Percentiles rank a stretch among this genome's conserved stretches.
phyloP scores from a whole-genome alignment of 2,329 filamentous ascomycete genomes.

The Fusarium sacchari region DNA sequence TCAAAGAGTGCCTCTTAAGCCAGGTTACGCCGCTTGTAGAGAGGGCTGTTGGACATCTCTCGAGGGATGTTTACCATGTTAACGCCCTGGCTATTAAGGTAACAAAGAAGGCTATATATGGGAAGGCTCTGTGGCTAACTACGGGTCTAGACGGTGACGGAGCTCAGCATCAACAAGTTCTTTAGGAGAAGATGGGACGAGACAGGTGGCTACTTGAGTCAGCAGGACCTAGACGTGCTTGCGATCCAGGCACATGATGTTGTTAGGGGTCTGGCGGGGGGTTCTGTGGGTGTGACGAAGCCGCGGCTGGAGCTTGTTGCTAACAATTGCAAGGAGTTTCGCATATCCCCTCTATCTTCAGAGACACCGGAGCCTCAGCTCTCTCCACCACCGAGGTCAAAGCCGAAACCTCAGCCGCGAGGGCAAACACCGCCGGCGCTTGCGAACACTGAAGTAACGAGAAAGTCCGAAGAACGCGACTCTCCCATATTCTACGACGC shows the following conservation, averaged over 20 bases:
- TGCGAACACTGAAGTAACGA: background rate
- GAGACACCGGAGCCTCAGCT: background rate
- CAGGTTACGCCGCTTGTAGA: slow-evolving; percentile 50
- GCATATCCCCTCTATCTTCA: background rate
- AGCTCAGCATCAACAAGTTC: slow-evolving; percentile 35
- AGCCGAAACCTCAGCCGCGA: background rate
- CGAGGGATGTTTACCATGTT: slow-evolving; percentile 35
- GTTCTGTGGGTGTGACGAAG: slow-evolving; percentile 32
- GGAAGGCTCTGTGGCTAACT: slow-evolving; percentile 6
- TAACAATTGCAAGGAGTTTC: slow-evolving; percentile 18
- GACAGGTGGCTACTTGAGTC: slow-evolving; percentile 25
- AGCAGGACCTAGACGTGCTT: slow-evolving; percentile 34
- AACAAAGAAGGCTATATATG: background rate
- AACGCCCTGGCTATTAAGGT: slow-evolving; percentile 47
- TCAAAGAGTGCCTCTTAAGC: slow-evolving; percentile 42
- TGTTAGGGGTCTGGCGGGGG: slow-evolving; percentile 33
- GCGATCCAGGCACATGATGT: slow-evolving; percentile 21
- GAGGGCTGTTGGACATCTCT: slow-evolving; percentile 39
- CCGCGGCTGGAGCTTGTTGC: background rate
- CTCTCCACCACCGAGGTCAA: background rate
- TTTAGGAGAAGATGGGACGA: slow-evolving; percentile 42
- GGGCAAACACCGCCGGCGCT: background rate
- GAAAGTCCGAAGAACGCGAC: background rate
- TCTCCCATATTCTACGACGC: background rate
- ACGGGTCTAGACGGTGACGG: slow-evolving; percentile 33